These are phyloP conservation scores for Colletotrichum eleusines DNA, from an alignment of 2,329 filamentous ascomycete genomes.

Conservation along the genomic window DNA sequence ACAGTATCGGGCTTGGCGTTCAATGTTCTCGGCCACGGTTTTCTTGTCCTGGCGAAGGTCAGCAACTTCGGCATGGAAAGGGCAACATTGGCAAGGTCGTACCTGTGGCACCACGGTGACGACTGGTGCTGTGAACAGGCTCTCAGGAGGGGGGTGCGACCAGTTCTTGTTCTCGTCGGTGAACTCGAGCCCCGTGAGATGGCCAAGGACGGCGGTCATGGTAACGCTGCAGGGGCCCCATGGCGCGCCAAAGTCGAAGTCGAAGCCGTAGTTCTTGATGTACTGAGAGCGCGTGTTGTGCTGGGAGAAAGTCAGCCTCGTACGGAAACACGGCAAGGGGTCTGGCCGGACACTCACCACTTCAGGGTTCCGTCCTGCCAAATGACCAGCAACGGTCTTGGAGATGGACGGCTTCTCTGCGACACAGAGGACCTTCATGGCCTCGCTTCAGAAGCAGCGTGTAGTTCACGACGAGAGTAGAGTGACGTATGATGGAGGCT, in stretches of 20 bases:
- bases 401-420: conserved; percentile 89
- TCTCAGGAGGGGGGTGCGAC: conserved; percentile 81
- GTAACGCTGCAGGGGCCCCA: conserved; percentile 89
- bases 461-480: background rate
- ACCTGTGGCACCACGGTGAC: conserved; percentile 76
- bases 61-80: conserved; percentile 19
- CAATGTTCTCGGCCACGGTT: conserved; percentile 86
- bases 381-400: conserved; percentile 90
- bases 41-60: conserved; percentile 74
- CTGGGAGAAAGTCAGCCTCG: conserved; percentile 58
- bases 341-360: conserved; percentile 67
- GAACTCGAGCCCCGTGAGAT: conserved; percentile 87
- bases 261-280: conserved; percentile 95
- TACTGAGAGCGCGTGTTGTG: conserved; percentile 77
- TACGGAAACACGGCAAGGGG: conserved; percentile 5
- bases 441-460: conserved; percentile 40
- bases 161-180: conserved; percentile 80
- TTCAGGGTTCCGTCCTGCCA: conserved; percentile 80
- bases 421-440: conserved; percentile 68
- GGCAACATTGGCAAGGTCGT: conserved; percentile 43
- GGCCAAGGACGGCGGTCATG: conserved; percentile 94
- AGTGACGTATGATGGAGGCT: background rate
- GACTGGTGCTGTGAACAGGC: conserved; percentile 86
- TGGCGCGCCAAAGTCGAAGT: conserved; percentile 83
- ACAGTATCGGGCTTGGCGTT: conserved; percentile 78